Evolutionary conservation across 2,329 filamentous ascomycete genomes (phyloP).

Genomic region (Ophiocordyceps camponoti-leonardi): DNA sequence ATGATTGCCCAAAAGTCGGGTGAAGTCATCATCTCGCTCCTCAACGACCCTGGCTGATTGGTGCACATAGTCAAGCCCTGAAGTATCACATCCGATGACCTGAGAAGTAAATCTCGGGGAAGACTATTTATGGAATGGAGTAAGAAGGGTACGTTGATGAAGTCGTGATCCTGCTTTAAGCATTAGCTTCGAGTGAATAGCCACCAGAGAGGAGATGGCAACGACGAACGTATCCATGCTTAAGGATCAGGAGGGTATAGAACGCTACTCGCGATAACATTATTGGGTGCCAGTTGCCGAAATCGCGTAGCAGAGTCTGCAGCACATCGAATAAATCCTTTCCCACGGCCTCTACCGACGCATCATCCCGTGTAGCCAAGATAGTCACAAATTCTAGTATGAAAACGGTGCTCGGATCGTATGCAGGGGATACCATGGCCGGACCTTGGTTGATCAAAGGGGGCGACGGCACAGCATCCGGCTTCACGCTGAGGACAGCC

Average conservation of each 20-base stretch:
- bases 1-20: constrained; percentile 95
- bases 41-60: constrained; percentile 56
- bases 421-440: constrained; percentile 33
- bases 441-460: constrained; percentile 33
- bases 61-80: constrained; percentile 70
- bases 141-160: constrained; percentile 79
- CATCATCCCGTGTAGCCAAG: constrained; percentile 57
- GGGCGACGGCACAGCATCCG: constrained; percentile 53
- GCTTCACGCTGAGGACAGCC: constrained; percentile 74
- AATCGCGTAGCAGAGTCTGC: constrained; percentile 68
- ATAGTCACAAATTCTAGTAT: constrained; percentile 82
- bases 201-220: neutral
- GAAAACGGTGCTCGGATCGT: constrained; percentile 77
- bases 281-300: constrained; percentile 63
- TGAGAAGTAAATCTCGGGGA: constrained; percentile 57
- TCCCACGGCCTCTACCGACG: constrained; percentile 56
- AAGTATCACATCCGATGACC: constrained; percentile 58
- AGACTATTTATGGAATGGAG: constrained; percentile 85
- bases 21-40: constrained; percentile 87
- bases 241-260: constrained; percentile 69
- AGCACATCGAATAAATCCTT: constrained; percentile 65
- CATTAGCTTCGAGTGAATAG: constrained; percentile 6
- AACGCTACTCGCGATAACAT: constrained; percentile 70
- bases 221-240: constrained; percentile 62
- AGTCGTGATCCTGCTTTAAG: constrained; percentile 56